Base-by-base conservation (phyloP, 208 protist genomes). In the Phytomonas sp. region DNA sequence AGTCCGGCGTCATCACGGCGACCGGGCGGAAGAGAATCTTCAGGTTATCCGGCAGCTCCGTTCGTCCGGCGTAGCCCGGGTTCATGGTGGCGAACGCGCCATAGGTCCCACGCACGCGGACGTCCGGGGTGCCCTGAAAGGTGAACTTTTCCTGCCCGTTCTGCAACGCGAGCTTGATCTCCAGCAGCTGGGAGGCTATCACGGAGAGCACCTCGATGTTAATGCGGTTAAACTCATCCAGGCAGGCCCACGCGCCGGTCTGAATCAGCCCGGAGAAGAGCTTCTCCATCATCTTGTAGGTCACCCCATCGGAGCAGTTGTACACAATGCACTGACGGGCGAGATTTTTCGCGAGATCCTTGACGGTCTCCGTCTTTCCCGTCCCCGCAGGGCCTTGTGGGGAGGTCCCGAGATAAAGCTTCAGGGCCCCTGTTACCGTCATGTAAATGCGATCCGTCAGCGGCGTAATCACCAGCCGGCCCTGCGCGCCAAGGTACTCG, bases 71-170 rank as follows among this genome's bases (percentile, higher is more conserved):
- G 85, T 99, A 99, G 63, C 98, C 98, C 13, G 98, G 98, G 78
- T 99, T 99, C 98, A 99, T 99, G 11, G 98, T 99, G 77, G 99
- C 96, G 82, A 99, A 99, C 36, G 96, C 94, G 72, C 96, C 97
- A 77, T 95, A 99, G 29, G 92, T 98, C 8, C 77, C 70, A 1
- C 96, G 94, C 61, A 99, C 89, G 26, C 86, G 78, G 40, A 99
- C 98, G 73, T 93, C 81, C 15, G 91, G 91, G 0, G 96, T 98
- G 71, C 98, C 97, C 73, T 98, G 87, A 79, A 99, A 99, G n/a
- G 82, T 91, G 68, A 94, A 93, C 2, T 73, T 88, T 65, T 95
- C 91, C 68, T 82, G 75, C 28, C 81, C 76, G 69, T 88, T 93
- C 70, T 97, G 94, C 51, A 99, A 84, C 36, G 98, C 98, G 63